A percentile compares a stretch with the other conserved stretches of the same genome.
These are phyloP conservation scores for Fusarium coffeatum DNA, from an alignment of 2,329 filamentous ascomycete genomes.

Conservation along the genomic window DNA sequence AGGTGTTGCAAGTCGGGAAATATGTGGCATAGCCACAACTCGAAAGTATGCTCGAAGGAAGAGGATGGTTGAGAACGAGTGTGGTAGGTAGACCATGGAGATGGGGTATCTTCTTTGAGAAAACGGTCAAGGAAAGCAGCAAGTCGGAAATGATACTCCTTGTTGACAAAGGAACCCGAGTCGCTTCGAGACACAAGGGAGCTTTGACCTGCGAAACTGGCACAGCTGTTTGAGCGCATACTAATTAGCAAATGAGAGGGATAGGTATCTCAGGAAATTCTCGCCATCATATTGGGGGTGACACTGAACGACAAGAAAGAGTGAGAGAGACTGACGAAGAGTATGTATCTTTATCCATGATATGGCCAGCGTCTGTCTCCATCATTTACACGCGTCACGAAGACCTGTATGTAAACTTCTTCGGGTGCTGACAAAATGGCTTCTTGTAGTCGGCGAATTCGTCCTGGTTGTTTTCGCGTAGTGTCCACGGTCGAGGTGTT, in stretches of 20 bases:
- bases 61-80: background rate
- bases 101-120: slow-evolving; percentile 4
- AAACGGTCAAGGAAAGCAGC: background rate
- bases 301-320: background rate
- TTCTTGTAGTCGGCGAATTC: background rate
- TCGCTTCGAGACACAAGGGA: background rate
- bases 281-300: background rate
- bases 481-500: background rate
- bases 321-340: background rate
- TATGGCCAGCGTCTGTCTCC: background rate
- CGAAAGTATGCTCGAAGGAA: background rate
- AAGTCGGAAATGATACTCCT: background rate
- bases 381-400: background rate
- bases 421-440: background rate
- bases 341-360: background rate
- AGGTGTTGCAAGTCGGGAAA: background rate
- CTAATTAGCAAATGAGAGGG: background rate
- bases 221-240: background rate
- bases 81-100: background rate
- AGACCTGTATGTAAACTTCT: background rate
- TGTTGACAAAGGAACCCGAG: background rate
- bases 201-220: background rate
- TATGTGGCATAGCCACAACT: background rate
- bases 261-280: background rate
- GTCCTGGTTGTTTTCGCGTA: background rate